These are phyloP conservation scores for Sextonia rubra DNA, from an alignment of 164 flowering plant species.

Conservation along the genomic window DNA sequence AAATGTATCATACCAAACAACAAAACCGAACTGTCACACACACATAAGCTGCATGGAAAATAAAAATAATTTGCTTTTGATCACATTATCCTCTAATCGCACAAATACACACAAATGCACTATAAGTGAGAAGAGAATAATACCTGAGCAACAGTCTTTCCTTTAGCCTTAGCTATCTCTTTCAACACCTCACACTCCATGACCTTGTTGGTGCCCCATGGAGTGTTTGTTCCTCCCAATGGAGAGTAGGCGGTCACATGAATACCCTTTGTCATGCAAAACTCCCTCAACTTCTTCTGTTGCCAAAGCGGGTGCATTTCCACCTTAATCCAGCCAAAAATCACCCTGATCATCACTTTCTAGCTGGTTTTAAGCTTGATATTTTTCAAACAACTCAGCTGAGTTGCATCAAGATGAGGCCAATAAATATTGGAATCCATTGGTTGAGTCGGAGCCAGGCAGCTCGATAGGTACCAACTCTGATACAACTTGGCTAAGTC, in stretches of 20 bases:
- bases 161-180: slow-evolving; percentile 24
- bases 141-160: slow-evolving; percentile 29
- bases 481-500: too few species aligned
- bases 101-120: not conserved
- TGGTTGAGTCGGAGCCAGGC: too few species aligned
- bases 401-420: not conserved
- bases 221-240: slow-evolving; percentile 23
- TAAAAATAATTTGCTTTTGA: too few species aligned
- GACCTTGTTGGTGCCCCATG: slow-evolving; percentile 22
- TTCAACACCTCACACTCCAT: slow-evolving; percentile 18
- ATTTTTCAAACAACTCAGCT: not conserved
- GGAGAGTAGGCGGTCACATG: slow-evolving; percentile 32
- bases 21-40: too few species aligned
- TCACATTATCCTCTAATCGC: too few species aligned
- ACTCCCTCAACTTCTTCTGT: slow-evolving; percentile 24
- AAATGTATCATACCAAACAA: too few species aligned
- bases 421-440: too few species aligned
- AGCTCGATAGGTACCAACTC: too few species aligned
- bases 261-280: slow-evolving; percentile 22
- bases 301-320: slow-evolving; percentile 36
- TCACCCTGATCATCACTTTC: not conserved
- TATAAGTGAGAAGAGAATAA: not conserved
- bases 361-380: not conserved
- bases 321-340: slow-evolving; percentile 15
- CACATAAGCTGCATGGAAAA: too few species aligned